Evolutionary conservation across 192 early-diverging fungal species (phyloP).

Genomic region (Coemansia sp.): DNA sequence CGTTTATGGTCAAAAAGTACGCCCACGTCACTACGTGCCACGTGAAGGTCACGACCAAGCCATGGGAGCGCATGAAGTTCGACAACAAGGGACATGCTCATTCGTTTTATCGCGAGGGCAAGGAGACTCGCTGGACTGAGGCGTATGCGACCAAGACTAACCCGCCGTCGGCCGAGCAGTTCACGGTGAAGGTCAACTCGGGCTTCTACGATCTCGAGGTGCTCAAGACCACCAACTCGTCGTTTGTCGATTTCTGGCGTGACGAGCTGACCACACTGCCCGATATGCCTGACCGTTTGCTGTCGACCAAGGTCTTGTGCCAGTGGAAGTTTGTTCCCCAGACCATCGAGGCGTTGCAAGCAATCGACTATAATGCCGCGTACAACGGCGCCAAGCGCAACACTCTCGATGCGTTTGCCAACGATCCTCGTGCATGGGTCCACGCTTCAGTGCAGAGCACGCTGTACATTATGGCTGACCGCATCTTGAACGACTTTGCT

Average conservation of each 20-base stretch:
- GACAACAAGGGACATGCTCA: conserved; percentile 63
- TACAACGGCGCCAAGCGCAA: conserved; percentile 62
- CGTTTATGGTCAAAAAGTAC: conserved; percentile 72
- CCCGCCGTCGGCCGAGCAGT: too few species aligned
- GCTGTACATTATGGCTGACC: conserved; percentile 72
- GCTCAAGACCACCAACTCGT: conserved; percentile 80
- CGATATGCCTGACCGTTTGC: conserved; percentile 72
- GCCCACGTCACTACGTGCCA: conserved; percentile 61
- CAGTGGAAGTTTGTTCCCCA: conserved; percentile 54
- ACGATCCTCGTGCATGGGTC: conserved; percentile 60
- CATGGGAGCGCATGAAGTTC: conserved; percentile 71
- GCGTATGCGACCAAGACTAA: conserved; percentile 49
- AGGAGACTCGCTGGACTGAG: conserved; percentile 63
- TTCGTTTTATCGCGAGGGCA: conserved; percentile 69
- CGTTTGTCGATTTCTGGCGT: conserved; percentile 69
- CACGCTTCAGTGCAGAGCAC: conserved; percentile 79
- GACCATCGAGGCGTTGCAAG: neutral
- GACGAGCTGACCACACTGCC: conserved; percentile 73
- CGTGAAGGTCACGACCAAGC: conserved; percentile 66
- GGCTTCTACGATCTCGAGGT: conserved; percentile 71
- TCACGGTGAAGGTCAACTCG: too few species aligned
- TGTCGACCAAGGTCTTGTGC: conserved; percentile 71
- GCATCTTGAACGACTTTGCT: conserved; percentile 58
- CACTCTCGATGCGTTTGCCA: conserved; percentile 73
- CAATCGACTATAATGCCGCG: conserved; percentile 56